phyloP scores from a whole-genome alignment of 306 rosid species.

The Casuarina glauca region DNA sequence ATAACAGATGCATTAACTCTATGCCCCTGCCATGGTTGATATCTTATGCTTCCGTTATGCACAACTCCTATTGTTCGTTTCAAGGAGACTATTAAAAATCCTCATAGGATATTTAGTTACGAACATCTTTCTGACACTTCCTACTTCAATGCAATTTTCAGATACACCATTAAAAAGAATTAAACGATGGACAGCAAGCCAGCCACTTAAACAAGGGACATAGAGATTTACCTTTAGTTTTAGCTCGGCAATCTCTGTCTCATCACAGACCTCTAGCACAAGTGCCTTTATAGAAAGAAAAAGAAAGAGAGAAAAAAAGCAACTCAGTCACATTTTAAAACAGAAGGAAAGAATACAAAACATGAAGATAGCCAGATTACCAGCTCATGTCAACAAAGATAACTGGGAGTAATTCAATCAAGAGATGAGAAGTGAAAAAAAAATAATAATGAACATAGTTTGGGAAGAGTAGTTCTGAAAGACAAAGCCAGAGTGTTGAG shows the following conservation, averaged over 20 bases:
- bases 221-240: conserved; percentile 79
- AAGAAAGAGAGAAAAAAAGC: conserved; percentile 13
- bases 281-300: conserved; percentile 61
- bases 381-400: conserved; percentile 11
- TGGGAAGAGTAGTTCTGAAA: conserved; percentile 14
- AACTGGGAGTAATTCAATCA: conserved; percentile 6
- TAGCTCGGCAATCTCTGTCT: conserved; percentile 94
- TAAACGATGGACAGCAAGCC: neutral
- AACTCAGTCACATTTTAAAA: conserved; percentile 28
- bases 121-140: neutral
- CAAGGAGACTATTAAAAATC: neutral
- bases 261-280: conserved; percentile 96
- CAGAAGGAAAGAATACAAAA: conserved; percentile 27
- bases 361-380: conserved; percentile 7
- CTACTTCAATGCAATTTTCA: neutral
- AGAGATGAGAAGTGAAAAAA: conserved; percentile 7
- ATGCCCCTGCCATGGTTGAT: neutral
- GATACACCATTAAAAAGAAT: conserved; percentile 10
- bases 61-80: neutral
- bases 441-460: neutral
- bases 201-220: conserved; percentile 17
- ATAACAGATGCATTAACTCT: neutral
- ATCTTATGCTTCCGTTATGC: neutral
- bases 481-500: conserved; percentile 1
- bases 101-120: neutral